Base-by-base conservation (phyloP, 2,329 filamentous ascomycete genomes). In the Trichoderma atroviride region DNA sequence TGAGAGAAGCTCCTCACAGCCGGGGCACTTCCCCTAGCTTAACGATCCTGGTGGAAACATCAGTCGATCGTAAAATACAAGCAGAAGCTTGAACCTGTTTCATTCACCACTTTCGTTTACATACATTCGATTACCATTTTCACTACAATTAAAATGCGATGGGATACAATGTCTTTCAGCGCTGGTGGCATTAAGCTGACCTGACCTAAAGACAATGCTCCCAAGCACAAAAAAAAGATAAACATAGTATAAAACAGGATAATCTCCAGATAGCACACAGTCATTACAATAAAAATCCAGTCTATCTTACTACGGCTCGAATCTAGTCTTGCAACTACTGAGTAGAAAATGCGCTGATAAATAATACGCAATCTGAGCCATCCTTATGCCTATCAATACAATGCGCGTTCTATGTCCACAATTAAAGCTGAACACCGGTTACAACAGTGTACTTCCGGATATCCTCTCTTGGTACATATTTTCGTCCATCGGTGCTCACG, bases 401-500 rank as follows among this genome's bases (percentile, higher is more conserved):
- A 22, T 50, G n/a, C 53, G 22, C 14, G 22, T 27, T n/a, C 27
- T 50, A 66, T 24, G 57, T 24, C 19, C 50, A 16, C 27, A 43
- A 40, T 43, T 37, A 68, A 6, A 55, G 56, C 65, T 62, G 16
- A n/a, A 52, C 35, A 9, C 66, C 66, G 31, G 66, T 55, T 7
- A 68, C 22, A 10, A 24, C 22, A 19, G 33, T 56, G 27, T 33
- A 61, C 24, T 47, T 68, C 3, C 37, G 66, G 11, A 68, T 1
- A 47, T 68, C 66, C 22, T 61, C 57, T 47, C 66, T 57, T 13
- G 63, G 63, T 9, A 47, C 40, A 24, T 52, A 69, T 24, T 50
- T 35, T 24, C 59, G 57, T 22, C 40, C 59, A 57, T 77, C 72
- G 0, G 75, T 76, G 60, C 70, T 74, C 10, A 66, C 58, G 47